Evolutionary conservation across 345 rosid species (phyloP), one percentile per base, ranked within the genome.

Genomic region (Acer campestre): DNA sequence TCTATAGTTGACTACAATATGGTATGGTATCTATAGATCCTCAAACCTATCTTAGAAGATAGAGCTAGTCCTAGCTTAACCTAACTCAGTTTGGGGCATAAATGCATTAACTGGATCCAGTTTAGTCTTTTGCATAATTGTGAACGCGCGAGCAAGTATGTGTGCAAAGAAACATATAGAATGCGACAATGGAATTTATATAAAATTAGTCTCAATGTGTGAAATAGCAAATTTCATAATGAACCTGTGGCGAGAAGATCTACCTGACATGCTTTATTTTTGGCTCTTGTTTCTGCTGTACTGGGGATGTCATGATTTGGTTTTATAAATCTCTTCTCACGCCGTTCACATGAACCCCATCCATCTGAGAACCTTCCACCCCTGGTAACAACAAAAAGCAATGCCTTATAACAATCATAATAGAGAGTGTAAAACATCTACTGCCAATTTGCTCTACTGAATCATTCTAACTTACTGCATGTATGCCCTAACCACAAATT

Each of bases 271-370:
- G 99, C 97, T 80, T 87, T 92, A 78, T 92, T 94, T 84, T 92
- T 94, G 35, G 99, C 98, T 84, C 98, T 89, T 18, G 99, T 96
- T 83, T 96, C 98, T 38, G 97, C 98, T 6, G 98, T 94, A 71
- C 94, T 91, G 6, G 97, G 99, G 35, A 94, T 88, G 72, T 92
- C 99, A 44, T 94, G 93, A 87, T 94, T 96, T 73, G 98, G 98
- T 82, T 92, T 91, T 13, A 74, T 61, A 82, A 94, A 94, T 77
- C 88, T 90, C 89, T 94, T 94, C 88, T 92, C 97, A 31, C 91
- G 90, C 69, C 91, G 86, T 65, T 96, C 98, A 78, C 95, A 96
- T 8, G 99, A 96, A 40, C 98, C 97, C 99, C 99, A 91, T 64
- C 99, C 98, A 71, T 96, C 97, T 62, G 97, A 89, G 66, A 90